phyloP scores from a whole-genome alignment of 2,329 filamentous ascomycete genomes.

The Calonectria ilicicola region DNA sequence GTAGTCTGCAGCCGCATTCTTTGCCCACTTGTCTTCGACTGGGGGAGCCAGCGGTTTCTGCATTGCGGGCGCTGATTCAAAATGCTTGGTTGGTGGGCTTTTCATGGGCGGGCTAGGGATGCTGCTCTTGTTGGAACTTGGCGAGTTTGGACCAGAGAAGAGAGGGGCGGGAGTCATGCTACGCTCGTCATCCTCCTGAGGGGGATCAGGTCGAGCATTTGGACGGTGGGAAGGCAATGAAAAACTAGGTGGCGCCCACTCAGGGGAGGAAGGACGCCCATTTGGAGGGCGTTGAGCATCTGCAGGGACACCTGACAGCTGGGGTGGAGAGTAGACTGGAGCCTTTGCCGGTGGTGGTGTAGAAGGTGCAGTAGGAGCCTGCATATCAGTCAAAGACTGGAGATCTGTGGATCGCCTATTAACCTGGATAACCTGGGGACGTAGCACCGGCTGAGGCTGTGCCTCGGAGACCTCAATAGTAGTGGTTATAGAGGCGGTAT shows the following conservation, averaged over 20 bases:
- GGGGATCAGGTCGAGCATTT: not conserved
- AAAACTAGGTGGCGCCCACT: not conserved
- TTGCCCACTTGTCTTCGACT: conserved; percentile 39
- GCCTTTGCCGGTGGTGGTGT: conserved; percentile 22
- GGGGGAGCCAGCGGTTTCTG: not conserved
- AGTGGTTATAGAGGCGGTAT: conserved; percentile 39
- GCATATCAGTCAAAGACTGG: conserved; percentile 14
- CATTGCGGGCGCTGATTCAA: conserved; percentile 1
- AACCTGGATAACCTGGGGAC: conserved; percentile 41
- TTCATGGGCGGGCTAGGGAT: conserved; percentile 13
- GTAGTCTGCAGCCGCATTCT: conserved; percentile 39
- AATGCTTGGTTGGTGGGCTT: conserved; percentile 10
- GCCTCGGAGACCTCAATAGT: conserved; percentile 42
- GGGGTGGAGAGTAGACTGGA: not conserved
- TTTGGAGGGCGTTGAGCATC: not conserved
- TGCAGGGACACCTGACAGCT: not conserved
- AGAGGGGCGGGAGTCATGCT: conserved; percentile 12
- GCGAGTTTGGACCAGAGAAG: conserved; percentile 12
- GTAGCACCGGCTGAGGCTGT: conserved; percentile 39
- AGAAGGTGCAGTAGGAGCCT: conserved; percentile 2
- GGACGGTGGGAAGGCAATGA: conserved; percentile 24
- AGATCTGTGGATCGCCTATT: conserved; percentile 38
- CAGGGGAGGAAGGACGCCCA: not conserved
- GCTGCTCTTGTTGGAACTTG: conserved; percentile 3
- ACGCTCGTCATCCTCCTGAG: not conserved